Base-by-base conservation (phyloP, 768 basidiomycete genomes). In the Panus rudis region DNA sequence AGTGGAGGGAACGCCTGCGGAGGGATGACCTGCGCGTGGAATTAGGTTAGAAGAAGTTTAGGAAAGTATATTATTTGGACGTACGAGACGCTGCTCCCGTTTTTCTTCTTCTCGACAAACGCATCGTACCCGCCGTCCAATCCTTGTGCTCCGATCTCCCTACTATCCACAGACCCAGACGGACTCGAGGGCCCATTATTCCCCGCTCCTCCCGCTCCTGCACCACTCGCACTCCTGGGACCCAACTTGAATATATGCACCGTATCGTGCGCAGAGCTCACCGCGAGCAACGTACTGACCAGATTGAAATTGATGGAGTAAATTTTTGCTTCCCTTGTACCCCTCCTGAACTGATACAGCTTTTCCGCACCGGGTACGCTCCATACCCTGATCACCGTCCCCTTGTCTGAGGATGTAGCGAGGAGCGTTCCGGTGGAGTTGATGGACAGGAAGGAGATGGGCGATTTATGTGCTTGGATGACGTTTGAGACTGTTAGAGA, bases 371-470 rank as follows among this genome's bases (percentile, higher is more conserved):
- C 78, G 0, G 96, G 94, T 12, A 96, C 71, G 37, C 78, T 78
- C 77, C 92, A 98, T 1, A 98, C 92, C 33, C 96, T 79, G 43
- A 99, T 94, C 50, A 98, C 92, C 5, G 96, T 99, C 12, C 96
- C 96, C 59, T 93, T 94, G 34, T 93, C 91, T 2, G 84, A 87
- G 12, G 92, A 83, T 5, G 94, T 93, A 17, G 94, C 96, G 31
- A 99, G 81, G 42, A 97, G 72, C 0, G 88, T 88, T 11, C 94
- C 94, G 1, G 83, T 73, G 2, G 79, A 74, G 63, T 93, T 94
- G 63, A 99, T 77, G 5, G 87, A 71, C 37, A 98, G 72, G 55
- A 80, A 81, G 6, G 92, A 87, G 48, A 99, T 82, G 4, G 94
- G 90, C 1, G 92, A 66, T 64, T 97, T 97, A 69, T 99, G 96